A percentile compares a stretch with the other conserved stretches of the same genome.
These are phyloP conservation scores for Eleusine coracana DNA, from an alignment of 176 grass and related monocot genomes.

Conservation along the genomic window DNA sequence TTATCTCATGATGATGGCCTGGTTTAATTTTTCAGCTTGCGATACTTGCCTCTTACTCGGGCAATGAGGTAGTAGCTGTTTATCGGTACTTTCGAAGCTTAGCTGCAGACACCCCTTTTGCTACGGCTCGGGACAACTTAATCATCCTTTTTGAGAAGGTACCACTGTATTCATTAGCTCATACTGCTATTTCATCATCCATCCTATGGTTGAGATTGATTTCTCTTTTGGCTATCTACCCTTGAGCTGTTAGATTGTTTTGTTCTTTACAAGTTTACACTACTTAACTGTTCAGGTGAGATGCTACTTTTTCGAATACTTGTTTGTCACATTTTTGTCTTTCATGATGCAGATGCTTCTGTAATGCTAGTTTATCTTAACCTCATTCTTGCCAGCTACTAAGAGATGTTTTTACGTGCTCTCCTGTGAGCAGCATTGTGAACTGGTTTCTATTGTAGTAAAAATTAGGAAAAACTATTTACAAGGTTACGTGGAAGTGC, in stretches of 20 bases:
- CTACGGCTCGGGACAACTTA: conserved; percentile 88
- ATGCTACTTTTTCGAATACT: not conserved
- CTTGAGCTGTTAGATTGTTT: not conserved
- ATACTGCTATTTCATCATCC: not conserved
- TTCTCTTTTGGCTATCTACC: not conserved
- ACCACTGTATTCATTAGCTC: not conserved
- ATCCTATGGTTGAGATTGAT: not conserved
- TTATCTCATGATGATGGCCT: conserved; percentile 8
- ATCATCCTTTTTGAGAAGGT: conserved; percentile 98
- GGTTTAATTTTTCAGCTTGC: conserved; percentile 58
- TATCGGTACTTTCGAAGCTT: conserved; percentile 97
- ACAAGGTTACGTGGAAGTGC: not conserved
- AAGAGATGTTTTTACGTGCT: not conserved
- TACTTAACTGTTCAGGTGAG: not conserved
- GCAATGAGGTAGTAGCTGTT: conserved; percentile 70
- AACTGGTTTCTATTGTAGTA: not conserved
- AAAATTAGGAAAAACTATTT: not conserved
- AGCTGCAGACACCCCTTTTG: conserved; percentile 81
- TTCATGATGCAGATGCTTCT: not conserved
- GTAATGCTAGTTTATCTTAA: not conserved
- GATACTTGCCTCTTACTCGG: conserved; percentile 80
- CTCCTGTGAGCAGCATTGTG: not conserved
- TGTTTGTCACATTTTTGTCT: not conserved
- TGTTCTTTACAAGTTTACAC: too few species aligned
- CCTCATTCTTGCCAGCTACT: too few species aligned